Percentiles rank a stretch among this genome's conserved stretches.
These are phyloP conservation scores for Xanthoconium separans DNA, from an alignment of 1,284 basidiomycete species.

Conservation along the genomic window DNA sequence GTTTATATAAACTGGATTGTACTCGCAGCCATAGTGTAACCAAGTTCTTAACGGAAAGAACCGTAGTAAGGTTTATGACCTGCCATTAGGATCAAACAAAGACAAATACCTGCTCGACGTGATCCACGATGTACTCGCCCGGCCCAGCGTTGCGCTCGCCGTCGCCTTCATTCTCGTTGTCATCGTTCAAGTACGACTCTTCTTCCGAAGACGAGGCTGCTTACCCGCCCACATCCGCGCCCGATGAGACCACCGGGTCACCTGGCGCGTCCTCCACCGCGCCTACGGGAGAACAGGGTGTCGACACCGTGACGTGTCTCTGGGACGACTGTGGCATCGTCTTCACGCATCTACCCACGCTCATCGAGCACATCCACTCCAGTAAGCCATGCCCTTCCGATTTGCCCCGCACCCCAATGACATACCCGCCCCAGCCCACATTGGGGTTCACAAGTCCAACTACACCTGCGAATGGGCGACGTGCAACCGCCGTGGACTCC, in stretches of 20 bases:
- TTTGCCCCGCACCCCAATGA: background rate
- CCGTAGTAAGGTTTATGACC: background rate
- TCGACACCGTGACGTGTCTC: constrained; percentile 62
- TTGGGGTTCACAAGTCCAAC: constrained; percentile 82
- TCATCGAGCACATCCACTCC: constrained; percentile 79
- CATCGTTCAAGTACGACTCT: constrained; percentile 23
- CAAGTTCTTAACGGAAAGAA: too few relatives aligned
- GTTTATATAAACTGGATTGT: background rate
- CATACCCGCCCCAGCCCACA: constrained; percentile 54
- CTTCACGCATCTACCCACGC: constrained; percentile 66
- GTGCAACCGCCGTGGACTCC: constrained; percentile 74
- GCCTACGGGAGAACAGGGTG: constrained; percentile 9
- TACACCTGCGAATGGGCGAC: constrained; percentile 90
- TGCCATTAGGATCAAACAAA: constrained; percentile 12
- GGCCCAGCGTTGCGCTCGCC: constrained; percentile 29
- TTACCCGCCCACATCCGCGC: constrained; percentile 7
- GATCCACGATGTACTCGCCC: constrained; percentile 27
- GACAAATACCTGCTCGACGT: constrained; percentile 19
- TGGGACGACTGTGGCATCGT: constrained; percentile 78
- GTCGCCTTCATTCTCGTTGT: constrained; percentile 31
- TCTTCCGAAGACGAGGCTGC: constrained; percentile 28
- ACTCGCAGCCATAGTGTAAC: too few relatives aligned
- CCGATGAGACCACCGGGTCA: constrained; percentile 18
- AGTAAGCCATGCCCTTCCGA: constrained; percentile 45
- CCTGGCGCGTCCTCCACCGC: constrained; percentile 29